These are phyloP conservation scores for Malus orientalis DNA, from an alignment of 306 rosid genomes.

Conservation along the genomic window DNA sequence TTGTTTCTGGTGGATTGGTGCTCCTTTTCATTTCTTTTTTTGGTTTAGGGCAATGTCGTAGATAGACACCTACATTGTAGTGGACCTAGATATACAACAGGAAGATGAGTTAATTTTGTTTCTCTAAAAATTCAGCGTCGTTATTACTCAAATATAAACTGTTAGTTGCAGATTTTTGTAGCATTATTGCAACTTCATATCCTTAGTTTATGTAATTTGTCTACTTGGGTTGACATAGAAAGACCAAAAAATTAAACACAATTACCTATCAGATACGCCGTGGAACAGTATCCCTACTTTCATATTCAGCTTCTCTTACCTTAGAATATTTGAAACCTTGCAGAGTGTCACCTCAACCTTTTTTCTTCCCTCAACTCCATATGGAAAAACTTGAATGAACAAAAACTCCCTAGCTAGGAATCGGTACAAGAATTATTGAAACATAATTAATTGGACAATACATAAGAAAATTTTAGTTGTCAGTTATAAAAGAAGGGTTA, in stretches of 20 bases:
- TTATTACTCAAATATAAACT: background rate
- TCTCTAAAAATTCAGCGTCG: background rate
- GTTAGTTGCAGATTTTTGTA: background rate
- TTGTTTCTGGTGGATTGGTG: background rate
- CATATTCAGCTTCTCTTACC: background rate
- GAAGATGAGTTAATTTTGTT: background rate
- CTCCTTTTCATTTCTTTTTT: background rate
- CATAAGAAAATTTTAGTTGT: background rate
- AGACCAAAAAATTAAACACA: background rate
- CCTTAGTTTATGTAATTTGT: too few species aligned
- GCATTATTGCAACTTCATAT: background rate
- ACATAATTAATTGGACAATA: background rate
- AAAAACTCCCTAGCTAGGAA: background rate
- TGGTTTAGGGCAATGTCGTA: background rate
- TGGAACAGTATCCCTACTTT: background rate
- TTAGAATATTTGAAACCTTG: background rate
- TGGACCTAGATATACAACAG: background rate
- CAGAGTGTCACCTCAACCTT: background rate
- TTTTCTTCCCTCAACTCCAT: background rate
- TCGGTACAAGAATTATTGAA: background rate
- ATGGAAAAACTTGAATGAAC: background rate
- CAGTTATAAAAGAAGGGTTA: background rate
- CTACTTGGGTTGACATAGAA: background rate
- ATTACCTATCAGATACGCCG: background rate
- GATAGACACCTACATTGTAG: background rate